phyloP scores from a whole-genome alignment of 2,329 filamentous ascomycete species.

The Neofusicoccum umdonicola region DNA sequence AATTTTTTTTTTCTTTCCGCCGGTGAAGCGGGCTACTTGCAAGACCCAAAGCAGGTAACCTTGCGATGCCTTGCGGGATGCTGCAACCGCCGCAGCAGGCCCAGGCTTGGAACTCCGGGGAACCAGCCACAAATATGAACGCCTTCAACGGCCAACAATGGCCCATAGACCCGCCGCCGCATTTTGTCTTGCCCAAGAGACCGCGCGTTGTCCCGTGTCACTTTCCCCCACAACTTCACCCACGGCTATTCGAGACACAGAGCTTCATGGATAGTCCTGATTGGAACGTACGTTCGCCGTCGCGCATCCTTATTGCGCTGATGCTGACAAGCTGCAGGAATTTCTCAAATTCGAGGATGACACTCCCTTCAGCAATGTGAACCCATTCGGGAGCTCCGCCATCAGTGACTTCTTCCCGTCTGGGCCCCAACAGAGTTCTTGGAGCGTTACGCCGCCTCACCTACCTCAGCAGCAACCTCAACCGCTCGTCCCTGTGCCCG shows the following conservation, averaged over 20 bases:
- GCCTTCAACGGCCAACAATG: not conserved
- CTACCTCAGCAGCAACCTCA: not conserved
- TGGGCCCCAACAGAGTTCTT: not conserved
- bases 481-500: not conserved
- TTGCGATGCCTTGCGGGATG: not conserved
- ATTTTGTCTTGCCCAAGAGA: not conserved
- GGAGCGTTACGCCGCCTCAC: not conserved
- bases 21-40: not conserved
- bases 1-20: not conserved
- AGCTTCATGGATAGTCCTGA: not conserved
- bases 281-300: constrained; percentile 8
- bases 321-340: not conserved
- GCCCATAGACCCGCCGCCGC: not conserved
- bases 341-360: not conserved
- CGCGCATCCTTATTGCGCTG: not conserved
- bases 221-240: not conserved
- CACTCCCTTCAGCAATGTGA: not conserved
- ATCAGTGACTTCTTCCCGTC: not conserved
- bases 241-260: constrained; percentile 7
- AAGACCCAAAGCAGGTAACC: not conserved
- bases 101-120: not conserved
- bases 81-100: not conserved
- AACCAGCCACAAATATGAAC: not conserved
- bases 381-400: not conserved
- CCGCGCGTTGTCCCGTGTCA: not conserved